Evolutionary conservation across 2,329 filamentous ascomycete genomes (phyloP), one percentile per base, ranked within the genome.

Genomic region (Helotiales sp.): DNA sequence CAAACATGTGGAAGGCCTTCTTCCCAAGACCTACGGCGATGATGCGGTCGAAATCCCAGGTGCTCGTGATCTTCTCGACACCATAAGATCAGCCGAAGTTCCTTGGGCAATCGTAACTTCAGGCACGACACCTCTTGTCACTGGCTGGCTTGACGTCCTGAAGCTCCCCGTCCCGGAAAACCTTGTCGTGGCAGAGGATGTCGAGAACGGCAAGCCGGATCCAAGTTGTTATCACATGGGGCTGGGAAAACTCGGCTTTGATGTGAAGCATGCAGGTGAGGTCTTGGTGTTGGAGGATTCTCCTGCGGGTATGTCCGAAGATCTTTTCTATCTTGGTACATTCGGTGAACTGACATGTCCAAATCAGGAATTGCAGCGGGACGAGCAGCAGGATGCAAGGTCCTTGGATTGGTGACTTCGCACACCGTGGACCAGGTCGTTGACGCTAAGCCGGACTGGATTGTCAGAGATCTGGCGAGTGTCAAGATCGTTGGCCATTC

Each of bases 31-130:
- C 52, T 91, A 90, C 75, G 91, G 91, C 54, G 74, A 81, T 38
- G 88, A 93, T 72, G 93, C 91, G 36, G 80, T 87, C 59, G 93
- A 96, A 73, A 91, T 98, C 63, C 91, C 91, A 1, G 95, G 93
- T 12, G 88, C 90, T 6, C 84, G 92, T 60, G 72, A 78, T 29
- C 80, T 96, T 54, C 82, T 96, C 50, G 77, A 84, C 61, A 73
- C 79, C 30, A 81, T 97, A 40, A 88, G 89, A 61, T 72, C 79
- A 34, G 77, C 77, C 52, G 74, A 77, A 40, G 59, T 64, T 27
- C 69, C 67, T 8, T 98, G 93, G 95, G 90, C 91, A 51, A 96
- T 98, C 66, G 93, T 93, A 57, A 89, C 86, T 0, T 91, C 88
- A 1, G 90, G 89, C 40, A 90, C 88, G 2, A 71, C 76, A 52